Conservation (phyloP, 345 rosid species). For the Euphorbia tirucalli region DNA sequence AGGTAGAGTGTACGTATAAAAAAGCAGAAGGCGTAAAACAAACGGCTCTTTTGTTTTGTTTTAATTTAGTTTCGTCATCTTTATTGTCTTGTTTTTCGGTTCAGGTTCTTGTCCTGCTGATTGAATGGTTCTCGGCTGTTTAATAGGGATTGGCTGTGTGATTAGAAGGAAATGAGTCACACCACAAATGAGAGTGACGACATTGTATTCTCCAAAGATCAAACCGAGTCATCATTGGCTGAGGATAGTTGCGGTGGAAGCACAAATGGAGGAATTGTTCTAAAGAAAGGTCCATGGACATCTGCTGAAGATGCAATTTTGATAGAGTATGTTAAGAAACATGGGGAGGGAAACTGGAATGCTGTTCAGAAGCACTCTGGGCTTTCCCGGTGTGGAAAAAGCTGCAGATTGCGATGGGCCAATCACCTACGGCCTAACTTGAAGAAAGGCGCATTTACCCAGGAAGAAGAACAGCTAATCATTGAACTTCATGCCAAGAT, state of each 20-base stretch:
- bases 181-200: slow-evolving; percentile 61
- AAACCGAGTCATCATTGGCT: slow-evolving; percentile 47
- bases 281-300: slow-evolving; percentile 99
- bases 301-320: slow-evolving; percentile 89
- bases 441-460: slow-evolving; percentile 96
- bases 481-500: slow-evolving; percentile 86
- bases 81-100: slow-evolving; percentile 15
- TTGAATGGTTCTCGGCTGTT: slow-evolving; percentile 42
- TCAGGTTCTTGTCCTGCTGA: slow-evolving; percentile 36
- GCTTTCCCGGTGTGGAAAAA: slow-evolving; percentile 90
- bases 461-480: slow-evolving; percentile 84
- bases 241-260: slow-evolving; percentile 46
- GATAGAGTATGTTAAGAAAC: slow-evolving; percentile 86
- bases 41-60: slow-evolving; percentile 7
- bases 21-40: slow-evolving; percentile 16
- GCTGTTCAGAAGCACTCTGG: slow-evolving; percentile 89
- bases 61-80: slow-evolving; percentile 12
- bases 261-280: slow-evolving; percentile 41
- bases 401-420: slow-evolving; percentile 98
- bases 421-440: slow-evolving; percentile 95
- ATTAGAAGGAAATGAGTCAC: slow-evolving; percentile 64
- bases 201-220: slow-evolving; percentile 48
- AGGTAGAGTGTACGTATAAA: slow-evolving; percentile 26
- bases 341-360: slow-evolving; percentile 98
- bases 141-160: slow-evolving; percentile 33